These are phyloP conservation scores for Aspergillus glaucus DNA, from an alignment of 2,329 filamentous ascomycete species.

Conservation along the genomic window DNA sequence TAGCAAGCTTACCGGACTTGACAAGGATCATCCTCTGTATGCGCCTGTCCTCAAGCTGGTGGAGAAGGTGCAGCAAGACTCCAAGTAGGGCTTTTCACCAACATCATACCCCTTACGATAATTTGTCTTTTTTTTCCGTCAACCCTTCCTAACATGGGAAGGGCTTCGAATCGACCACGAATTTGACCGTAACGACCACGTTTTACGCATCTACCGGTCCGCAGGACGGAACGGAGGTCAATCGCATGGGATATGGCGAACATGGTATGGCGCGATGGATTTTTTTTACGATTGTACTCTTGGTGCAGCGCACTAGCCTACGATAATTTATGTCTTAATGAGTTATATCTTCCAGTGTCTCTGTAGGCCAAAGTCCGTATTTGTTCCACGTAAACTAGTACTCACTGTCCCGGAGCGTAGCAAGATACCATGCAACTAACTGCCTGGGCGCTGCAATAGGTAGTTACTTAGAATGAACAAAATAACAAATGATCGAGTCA, in stretches of 20 bases:
- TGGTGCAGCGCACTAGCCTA: constrained; percentile 11
- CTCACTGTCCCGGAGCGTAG: no score
- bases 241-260: constrained; percentile 28
- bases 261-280: constrained; percentile 22
- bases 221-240: constrained; percentile 22
- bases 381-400: neutral
- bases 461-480: neutral
- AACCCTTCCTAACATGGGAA: constrained; percentile 13
- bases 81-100: constrained; percentile 25
- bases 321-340: constrained; percentile 27
- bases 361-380: neutral
- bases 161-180: constrained; percentile 22
- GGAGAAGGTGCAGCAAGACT: constrained; percentile 65
- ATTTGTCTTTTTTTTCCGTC: constrained; percentile 2
- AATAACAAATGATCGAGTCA: neutral
- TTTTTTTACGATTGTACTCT: constrained; percentile 14
- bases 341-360: neutral
- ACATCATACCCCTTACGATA: neutral
- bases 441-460: no score
- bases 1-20: constrained; percentile 72
- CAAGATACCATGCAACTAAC: no score
- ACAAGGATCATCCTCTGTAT: constrained; percentile 70
- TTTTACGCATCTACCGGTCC: constrained; percentile 12
- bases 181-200: constrained; percentile 15
- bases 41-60: constrained; percentile 69